These are phyloP conservation scores for Polygonum maritimum DNA, from an alignment of 148 eudicot species.

Conservation along the genomic window DNA sequence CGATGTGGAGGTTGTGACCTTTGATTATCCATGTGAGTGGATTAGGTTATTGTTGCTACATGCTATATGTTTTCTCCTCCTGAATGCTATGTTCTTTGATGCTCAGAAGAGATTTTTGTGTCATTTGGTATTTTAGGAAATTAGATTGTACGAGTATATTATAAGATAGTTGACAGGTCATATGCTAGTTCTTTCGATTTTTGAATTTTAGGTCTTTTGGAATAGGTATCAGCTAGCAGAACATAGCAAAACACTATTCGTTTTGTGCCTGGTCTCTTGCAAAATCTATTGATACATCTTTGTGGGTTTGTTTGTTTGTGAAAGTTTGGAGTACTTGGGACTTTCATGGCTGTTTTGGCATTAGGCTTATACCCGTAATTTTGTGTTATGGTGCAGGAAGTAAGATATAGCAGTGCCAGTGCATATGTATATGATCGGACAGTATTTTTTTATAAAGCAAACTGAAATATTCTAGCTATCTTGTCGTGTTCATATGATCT, in stretches of 20 bases:
- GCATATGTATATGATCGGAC: not conserved
- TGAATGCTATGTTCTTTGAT: not conserved
- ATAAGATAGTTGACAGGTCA: not conserved
- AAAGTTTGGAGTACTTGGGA: no score
- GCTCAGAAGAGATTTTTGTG: not conserved
- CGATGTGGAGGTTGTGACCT: slow-evolving; percentile 70
- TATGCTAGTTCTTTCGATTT: not conserved
- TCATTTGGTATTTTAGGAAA: not conserved
- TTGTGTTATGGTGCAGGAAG: not conserved
- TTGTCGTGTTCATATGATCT: no score
- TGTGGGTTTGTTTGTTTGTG: no score
- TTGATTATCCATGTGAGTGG: slow-evolving; percentile 80
- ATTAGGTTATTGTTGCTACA: not conserved
- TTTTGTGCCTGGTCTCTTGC: not conserved
- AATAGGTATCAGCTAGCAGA: not conserved
- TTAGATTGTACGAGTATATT: not conserved
- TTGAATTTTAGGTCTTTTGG: not conserved
- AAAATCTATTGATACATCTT: not conserved
- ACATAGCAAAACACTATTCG: not conserved
- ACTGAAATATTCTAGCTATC: no score
- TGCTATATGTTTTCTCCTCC: not conserved
- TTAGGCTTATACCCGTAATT: not conserved
- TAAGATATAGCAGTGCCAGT: not conserved
- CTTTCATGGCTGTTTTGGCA: not conserved
- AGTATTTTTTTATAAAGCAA: not conserved